Conservation (phyloP, 176 grass and related monocot genomes). For the Canna indica region DNA sequence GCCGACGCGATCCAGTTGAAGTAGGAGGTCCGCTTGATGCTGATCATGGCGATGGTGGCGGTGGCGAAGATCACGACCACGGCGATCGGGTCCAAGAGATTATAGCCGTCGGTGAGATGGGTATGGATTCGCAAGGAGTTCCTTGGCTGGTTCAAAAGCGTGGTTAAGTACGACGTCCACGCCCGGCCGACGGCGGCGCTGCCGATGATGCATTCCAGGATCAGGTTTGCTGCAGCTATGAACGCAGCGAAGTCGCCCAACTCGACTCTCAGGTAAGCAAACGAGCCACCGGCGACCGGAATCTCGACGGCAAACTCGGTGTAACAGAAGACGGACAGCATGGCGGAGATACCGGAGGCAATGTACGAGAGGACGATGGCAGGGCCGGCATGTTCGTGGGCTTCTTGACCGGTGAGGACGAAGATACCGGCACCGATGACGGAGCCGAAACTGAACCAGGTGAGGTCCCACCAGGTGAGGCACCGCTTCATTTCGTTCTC, state of each 20-base stretch:
- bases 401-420: slow-evolving; percentile 72
- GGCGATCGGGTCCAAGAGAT: slow-evolving; percentile 70
- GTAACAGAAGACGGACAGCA: slow-evolving; percentile 96
- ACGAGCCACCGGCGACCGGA: slow-evolving; percentile 64
- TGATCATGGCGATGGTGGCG: slow-evolving; percentile 51
- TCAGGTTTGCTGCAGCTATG: slow-evolving; percentile 71
- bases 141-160: slow-evolving; percentile 45
- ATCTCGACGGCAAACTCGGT: slow-evolving; percentile 94
- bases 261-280: slow-evolving; percentile 85
- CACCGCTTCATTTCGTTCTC: slow-evolving; percentile 87
- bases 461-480: slow-evolving; percentile 95
- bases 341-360: slow-evolving; percentile 65
- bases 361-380: slow-evolving; percentile 83
- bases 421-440: slow-evolving; percentile 91
- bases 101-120: slow-evolving; percentile 34
- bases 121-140: slow-evolving; percentile 48
- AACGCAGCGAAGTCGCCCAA: slow-evolving; percentile 82
- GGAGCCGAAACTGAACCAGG: slow-evolving; percentile 89
- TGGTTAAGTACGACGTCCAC: slow-evolving; percentile 79
- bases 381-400: slow-evolving; percentile 72
- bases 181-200: slow-evolving; percentile 52
- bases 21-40: slow-evolving; percentile 56
- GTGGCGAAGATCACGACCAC: slow-evolving; percentile 46
- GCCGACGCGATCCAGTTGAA: slow-evolving; percentile 79
- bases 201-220: slow-evolving; percentile 81